Evolutionary conservation across 345 rosid species (phyloP).

Genomic region (Mallotus nudiflorus): DNA sequence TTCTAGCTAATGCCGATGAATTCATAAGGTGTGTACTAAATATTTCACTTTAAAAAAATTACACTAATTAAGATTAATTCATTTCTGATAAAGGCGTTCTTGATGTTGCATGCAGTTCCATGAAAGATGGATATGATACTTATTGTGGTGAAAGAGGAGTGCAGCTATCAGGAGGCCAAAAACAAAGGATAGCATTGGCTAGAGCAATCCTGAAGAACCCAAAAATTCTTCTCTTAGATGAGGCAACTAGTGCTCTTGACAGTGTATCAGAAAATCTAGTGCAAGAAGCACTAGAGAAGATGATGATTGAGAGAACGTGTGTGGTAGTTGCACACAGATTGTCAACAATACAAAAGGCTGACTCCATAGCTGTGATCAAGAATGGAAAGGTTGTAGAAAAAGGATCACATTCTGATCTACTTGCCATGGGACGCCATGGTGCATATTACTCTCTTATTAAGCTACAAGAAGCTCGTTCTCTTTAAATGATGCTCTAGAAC

Average conservation of each 20-base stretch:
- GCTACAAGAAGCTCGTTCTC: constrained; percentile 1
- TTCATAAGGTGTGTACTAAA: constrained; percentile 8
- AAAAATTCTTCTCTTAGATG: constrained; percentile 17
- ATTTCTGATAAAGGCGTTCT: background rate
- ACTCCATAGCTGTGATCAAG: constrained; percentile 21
- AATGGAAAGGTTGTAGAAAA: constrained; percentile 21
- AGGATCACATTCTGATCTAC: constrained; percentile 21
- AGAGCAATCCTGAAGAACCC: constrained; percentile 19
- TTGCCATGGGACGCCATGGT: constrained; percentile 11
- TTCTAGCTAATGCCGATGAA: constrained; percentile 19
- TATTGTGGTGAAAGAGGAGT: constrained; percentile 22
- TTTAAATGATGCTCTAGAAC: too few relatives aligned
- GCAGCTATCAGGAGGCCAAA: constrained; percentile 23
- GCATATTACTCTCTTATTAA: constrained; percentile 14
- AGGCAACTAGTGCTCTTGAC: constrained; percentile 23
- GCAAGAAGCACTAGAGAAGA: constrained; percentile 26
- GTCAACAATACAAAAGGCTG: constrained; percentile 21
- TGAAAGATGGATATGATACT: constrained; percentile 20
- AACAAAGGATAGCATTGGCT: constrained; percentile 20
- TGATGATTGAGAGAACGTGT: constrained; percentile 20
- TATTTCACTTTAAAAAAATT: too few relatives aligned
- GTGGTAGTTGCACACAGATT: constrained; percentile 17
- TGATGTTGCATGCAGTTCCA: constrained; percentile 5
- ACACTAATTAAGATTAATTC: too few relatives aligned
- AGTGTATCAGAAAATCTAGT: constrained; percentile 21